A percentile compares a stretch with the other conserved stretches of the same genome.
These are phyloP conservation scores for Cenchrus purpureus DNA, from an alignment of 176 grass and related monocot genomes.

Conservation along the genomic window DNA sequence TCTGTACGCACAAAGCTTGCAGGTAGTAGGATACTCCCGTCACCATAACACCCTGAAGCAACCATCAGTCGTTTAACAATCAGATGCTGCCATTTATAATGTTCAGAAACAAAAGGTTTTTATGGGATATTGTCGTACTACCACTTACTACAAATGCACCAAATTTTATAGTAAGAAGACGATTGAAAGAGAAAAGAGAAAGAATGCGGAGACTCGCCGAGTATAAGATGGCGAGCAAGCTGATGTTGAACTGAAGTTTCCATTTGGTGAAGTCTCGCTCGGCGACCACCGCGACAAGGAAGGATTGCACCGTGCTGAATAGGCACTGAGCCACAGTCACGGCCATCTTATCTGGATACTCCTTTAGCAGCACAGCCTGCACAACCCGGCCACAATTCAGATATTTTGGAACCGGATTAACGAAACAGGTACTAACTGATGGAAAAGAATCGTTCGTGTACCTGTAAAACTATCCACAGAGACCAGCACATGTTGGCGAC, in stretches of 20 bases:
- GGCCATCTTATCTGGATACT: constrained; percentile 38
- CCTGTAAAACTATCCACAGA: constrained; percentile 72
- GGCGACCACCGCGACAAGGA: constrained; percentile 28
- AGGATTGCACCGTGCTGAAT: constrained; percentile 50
- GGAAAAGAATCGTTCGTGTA: background rate
- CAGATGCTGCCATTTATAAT: too few species aligned
- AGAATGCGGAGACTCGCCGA: background rate
- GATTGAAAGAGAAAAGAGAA: too few species aligned
- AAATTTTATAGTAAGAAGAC: too few species aligned
- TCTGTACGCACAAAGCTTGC: constrained; percentile 43
- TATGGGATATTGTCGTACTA: too few species aligned
- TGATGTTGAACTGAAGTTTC: constrained; percentile 28
- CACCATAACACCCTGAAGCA: constrained; percentile 15
- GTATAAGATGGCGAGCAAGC: constrained; percentile 1
- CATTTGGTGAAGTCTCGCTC: constrained; percentile 47
- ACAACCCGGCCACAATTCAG: too few species aligned
- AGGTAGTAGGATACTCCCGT: constrained; percentile 34
- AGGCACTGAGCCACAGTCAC: constrained; percentile 40
- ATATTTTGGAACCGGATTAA: too few species aligned
- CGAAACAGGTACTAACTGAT: too few species aligned
- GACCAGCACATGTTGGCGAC: constrained; percentile 49
- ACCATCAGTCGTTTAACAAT: too few species aligned
- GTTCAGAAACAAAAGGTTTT: too few species aligned
- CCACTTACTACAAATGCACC: too few species aligned
- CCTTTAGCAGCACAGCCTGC: background rate